These are phyloP conservation scores for Persicaria tinctoria DNA, from an alignment of 148 eudicot species.

Conservation along the genomic window DNA sequence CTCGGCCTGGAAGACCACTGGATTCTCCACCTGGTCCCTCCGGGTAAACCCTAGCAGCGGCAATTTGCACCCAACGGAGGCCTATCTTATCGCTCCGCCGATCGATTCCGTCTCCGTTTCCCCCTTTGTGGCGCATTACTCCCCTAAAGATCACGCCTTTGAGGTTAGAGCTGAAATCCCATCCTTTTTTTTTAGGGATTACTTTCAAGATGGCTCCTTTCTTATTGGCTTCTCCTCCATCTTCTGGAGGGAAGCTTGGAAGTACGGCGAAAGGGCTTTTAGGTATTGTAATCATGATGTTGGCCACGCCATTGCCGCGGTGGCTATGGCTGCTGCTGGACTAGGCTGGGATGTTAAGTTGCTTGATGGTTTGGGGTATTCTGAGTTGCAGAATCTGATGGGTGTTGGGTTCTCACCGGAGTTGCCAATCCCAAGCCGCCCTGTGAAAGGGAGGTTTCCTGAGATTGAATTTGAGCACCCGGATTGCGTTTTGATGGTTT, in stretches of 20 bases:
- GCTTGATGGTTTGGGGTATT: conserved; percentile 72
- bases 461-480: conserved; percentile 93
- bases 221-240: conserved; percentile 75
- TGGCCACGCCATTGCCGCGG: conserved; percentile 81
- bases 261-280: conserved; percentile 90
- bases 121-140: conserved; percentile 82
- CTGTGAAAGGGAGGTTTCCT: conserved; percentile 57
- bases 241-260: conserved; percentile 97
- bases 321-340: conserved; percentile 72
- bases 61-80: conserved; percentile 90
- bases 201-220: conserved; percentile 48
- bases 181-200: conserved; percentile 32
- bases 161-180: conserved; percentile 62
- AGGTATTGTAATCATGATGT: conserved; percentile 96
- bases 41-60: conserved; percentile 95
- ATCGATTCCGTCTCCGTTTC: conserved; percentile 37
- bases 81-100: conserved; percentile 59
- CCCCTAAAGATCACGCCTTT: conserved; percentile 75
- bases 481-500: conserved; percentile 72
- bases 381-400: conserved; percentile 61
- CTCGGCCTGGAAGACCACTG: conserved; percentile 86
- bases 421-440: conserved; percentile 47
- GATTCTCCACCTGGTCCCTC: conserved; percentile 77
- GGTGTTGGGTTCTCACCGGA: conserved; percentile 40
- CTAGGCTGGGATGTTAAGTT: conserved; percentile 92